phyloP scores from a whole-genome alignment of 495 filamentous ascomycete species.

The Annulohypoxylon stygium region DNA sequence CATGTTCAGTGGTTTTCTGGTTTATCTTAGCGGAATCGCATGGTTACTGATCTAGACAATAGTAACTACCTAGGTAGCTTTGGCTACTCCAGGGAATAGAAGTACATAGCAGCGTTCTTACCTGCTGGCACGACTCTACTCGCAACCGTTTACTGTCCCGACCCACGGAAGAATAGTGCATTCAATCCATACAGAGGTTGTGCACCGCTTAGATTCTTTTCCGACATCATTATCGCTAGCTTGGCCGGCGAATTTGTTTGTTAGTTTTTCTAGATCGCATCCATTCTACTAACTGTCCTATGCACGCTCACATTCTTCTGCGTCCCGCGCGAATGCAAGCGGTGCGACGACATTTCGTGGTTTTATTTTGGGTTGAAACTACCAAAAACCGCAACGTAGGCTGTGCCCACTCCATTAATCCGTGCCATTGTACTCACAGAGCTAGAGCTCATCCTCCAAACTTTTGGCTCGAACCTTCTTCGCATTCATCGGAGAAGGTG shows the following conservation, averaged over 20 bases:
- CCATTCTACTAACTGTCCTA: conserved; percentile 58
- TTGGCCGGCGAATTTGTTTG: conserved; percentile 68
- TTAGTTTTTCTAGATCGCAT: conserved; percentile 81
- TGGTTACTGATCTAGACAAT: conserved; percentile 64
- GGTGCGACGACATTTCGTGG: too few relatives aligned
- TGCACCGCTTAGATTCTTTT: conserved; percentile 73
- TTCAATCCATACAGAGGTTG: conserved; percentile 13
- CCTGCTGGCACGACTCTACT: conserved; percentile 77
- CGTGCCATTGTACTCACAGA: too few relatives aligned
- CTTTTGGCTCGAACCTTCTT: too few relatives aligned
- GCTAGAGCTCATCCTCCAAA: too few relatives aligned
- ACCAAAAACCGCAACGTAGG: too few relatives aligned
- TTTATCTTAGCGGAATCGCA: conserved; percentile 70
- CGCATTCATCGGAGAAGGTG: too few relatives aligned
- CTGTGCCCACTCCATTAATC: too few relatives aligned
- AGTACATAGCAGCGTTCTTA: conserved; percentile 74
- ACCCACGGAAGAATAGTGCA: conserved; percentile 69
- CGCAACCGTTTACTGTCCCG: conserved; percentile 79
- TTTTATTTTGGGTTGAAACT: too few relatives aligned
- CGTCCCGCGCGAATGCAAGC: conserved; percentile 71
- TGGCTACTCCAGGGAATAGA: too few relatives aligned
- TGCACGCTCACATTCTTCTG: conserved; percentile 62
- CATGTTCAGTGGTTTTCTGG: conserved; percentile 75
- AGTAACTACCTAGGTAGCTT: too few relatives aligned
- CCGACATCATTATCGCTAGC: conserved; percentile 79